Percentiles rank a stretch among this genome's conserved stretches.
phyloP scores from a whole-genome alignment of 2,329 filamentous ascomycete species.

The Alternaria angustiovoidea region DNA sequence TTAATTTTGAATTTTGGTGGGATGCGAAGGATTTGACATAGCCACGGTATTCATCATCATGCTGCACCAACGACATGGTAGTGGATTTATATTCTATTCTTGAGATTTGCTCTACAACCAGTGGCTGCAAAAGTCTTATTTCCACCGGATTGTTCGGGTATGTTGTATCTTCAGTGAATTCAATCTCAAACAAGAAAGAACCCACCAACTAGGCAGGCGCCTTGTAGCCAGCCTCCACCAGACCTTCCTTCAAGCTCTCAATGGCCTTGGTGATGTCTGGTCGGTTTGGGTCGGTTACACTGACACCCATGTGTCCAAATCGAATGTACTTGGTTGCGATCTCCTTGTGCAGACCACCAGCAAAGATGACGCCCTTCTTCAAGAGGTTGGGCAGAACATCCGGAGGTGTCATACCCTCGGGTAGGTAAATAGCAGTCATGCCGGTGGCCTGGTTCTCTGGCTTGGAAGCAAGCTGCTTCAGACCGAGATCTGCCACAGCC shows the following conservation, averaged over 20 bases:
- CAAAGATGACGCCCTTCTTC: slow-evolving; percentile 91
- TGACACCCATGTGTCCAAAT: slow-evolving; percentile 98
- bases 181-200: background rate
- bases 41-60: slow-evolving; percentile 18
- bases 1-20: background rate
- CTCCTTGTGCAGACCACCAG: slow-evolving; percentile 94
- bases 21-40: slow-evolving; percentile 10
- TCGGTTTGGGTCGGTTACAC: slow-evolving; percentile 80
- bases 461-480: slow-evolving; percentile 85
- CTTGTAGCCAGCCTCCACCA: slow-evolving; percentile 76
- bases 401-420: slow-evolving; percentile 79
- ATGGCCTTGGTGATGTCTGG: slow-evolving; percentile 87
- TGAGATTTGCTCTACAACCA: background rate
- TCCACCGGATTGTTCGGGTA: background rate
- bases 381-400: slow-evolving; percentile 85
- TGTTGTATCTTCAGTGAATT: background rate
- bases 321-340: slow-evolving; percentile 93
- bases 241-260: slow-evolving; percentile 74
- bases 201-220: slow-evolving; percentile 11
- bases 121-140: background rate
- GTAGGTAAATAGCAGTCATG: slow-evolving; percentile 98
- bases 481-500: slow-evolving; percentile 77
- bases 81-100: slow-evolving; percentile 14
- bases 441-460: slow-evolving; percentile 93
- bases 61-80: background rate